Conservation (phyloP, 768 basidiomycete species). For the Lactarius quietus region DNA sequence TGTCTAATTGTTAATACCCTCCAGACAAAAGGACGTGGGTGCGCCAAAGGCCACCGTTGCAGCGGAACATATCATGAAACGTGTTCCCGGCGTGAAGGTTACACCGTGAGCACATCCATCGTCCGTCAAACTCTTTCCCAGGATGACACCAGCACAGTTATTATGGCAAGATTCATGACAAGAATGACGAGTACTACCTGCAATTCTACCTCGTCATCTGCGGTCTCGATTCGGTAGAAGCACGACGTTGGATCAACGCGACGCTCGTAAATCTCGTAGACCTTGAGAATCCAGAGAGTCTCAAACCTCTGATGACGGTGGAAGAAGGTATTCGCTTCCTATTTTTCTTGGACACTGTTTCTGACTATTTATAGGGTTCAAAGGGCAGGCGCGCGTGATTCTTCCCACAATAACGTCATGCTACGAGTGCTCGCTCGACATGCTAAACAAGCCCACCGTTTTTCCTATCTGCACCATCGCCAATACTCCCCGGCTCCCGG, state of each 20-base stretch:
- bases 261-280: constrained; percentile 95
- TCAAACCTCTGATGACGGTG: constrained; percentile 99
- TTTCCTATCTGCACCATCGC: constrained; percentile 99
- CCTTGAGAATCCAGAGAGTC: constrained; percentile 83
- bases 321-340: constrained; percentile 74
- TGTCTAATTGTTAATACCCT: background rate
- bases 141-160: constrained; percentile 51
- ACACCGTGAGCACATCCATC: constrained; percentile 69
- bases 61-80: constrained; percentile 94
- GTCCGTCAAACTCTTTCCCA: constrained; percentile 19
- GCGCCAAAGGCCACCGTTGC: constrained; percentile 91
- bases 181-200: constrained; percentile 90
- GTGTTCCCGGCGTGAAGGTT: constrained; percentile 94
- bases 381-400: constrained; percentile 96
- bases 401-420: constrained; percentile 93
- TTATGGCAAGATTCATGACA: constrained; percentile 98
- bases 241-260: constrained; percentile 97
- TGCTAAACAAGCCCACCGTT: constrained; percentile 95
- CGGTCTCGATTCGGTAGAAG: constrained; percentile 95
- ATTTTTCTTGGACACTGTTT: background rate
- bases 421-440: constrained; percentile 97
- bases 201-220: constrained; percentile 97
- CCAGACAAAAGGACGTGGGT: constrained; percentile 86
- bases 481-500: constrained; percentile 95
- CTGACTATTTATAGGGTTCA: constrained; percentile 73